A percentile compares a stretch with the other conserved stretches of the same genome.
phyloP scores from a whole-genome alignment of 2,329 filamentous ascomycete species.

The Sporothrix luriei region DNA sequence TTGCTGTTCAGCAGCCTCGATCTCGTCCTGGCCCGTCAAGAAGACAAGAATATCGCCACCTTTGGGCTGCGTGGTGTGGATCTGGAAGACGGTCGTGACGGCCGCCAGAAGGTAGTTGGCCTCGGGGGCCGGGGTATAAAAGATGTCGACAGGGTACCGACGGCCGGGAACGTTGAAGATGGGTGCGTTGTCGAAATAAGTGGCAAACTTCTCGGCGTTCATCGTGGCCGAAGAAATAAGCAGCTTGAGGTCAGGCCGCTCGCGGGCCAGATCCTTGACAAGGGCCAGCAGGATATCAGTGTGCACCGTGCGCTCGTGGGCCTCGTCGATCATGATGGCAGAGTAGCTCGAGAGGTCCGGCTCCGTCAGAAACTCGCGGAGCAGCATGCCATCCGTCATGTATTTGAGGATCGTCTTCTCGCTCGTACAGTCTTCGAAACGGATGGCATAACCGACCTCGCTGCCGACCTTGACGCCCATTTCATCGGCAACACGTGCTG shows the following conservation, averaged over 20 bases:
- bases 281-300: slow-evolving; percentile 89
- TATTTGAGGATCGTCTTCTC: slow-evolving; percentile 93
- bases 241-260: slow-evolving; percentile 81
- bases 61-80: slow-evolving; percentile 77
- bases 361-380: slow-evolving; percentile 87
- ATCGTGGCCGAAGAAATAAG: slow-evolving; percentile 94
- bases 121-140: slow-evolving; percentile 87
- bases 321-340: slow-evolving; percentile 92
- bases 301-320: slow-evolving; percentile 88
- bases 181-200: slow-evolving; percentile 88
- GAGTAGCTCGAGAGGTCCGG: slow-evolving; percentile 81
- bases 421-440: slow-evolving; percentile 89
- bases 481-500: slow-evolving; percentile 93
- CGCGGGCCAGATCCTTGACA: slow-evolving; percentile 83
- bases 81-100: slow-evolving; percentile 92
- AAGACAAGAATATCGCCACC: slow-evolving; percentile 92
- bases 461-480: slow-evolving; percentile 86
- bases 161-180: slow-evolving; percentile 95
- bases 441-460: slow-evolving; percentile 91
- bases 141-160: slow-evolving; percentile 85
- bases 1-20: slow-evolving; percentile 82
- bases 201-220: slow-evolving; percentile 87
- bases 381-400: slow-evolving; percentile 95
- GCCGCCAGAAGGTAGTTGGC: slow-evolving; percentile 91
- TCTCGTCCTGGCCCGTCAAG: slow-evolving; percentile 93